Base-by-base conservation (phyloP, 2,329 filamentous ascomycete genomes). In the Ophiostoma himal-ulmi region DNA sequence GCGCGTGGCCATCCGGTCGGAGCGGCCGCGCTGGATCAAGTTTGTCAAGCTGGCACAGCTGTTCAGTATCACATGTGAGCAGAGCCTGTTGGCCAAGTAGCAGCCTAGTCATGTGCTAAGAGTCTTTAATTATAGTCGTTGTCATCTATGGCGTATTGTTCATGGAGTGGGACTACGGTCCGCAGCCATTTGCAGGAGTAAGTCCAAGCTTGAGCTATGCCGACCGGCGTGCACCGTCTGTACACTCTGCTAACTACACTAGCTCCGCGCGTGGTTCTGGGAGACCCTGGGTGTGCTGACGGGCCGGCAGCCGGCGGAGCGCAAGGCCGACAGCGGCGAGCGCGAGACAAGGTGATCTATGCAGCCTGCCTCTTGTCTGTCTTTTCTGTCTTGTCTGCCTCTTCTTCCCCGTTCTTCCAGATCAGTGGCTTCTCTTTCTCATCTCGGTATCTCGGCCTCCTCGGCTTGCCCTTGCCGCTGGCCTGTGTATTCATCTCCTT, bases 1-100 rank as follows among this genome's bases (percentile, higher is more conserved):
- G 69, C 85, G 91, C 69, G 79, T 90, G 36, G 83, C 84, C 71
- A 79, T 91, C 74, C 86, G 87, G 75, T 86, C 85, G 76, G 83
- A 84, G 57, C 81, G 88, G 30, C 89, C 90, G 10, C 78, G 80
- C 67, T 92, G 89, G 88, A 84, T 85, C 60, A 91, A 89, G 78
- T 83, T 81, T 72, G 82, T 89, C 70, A 88, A 87, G 78, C 80
- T 93, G 73, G 84, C 84, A 68, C 91, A 93, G 79, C 85, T 88
- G 13, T 80, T 80, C 34, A 85, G 82, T 54, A 83, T 89, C 65
- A 81, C 84, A 68, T 85, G 87, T 89, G 76, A 71, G 85, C 80
- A 30, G 30, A 2, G 30, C 3, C 30, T 30, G 30, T 30, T 30
- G 30, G 0, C 30, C 30, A 2, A 30, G 30, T 30, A 30, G 3